phyloP scores from a whole-genome alignment of 169 alveolate species.

The Fabrea salina region DNA sequence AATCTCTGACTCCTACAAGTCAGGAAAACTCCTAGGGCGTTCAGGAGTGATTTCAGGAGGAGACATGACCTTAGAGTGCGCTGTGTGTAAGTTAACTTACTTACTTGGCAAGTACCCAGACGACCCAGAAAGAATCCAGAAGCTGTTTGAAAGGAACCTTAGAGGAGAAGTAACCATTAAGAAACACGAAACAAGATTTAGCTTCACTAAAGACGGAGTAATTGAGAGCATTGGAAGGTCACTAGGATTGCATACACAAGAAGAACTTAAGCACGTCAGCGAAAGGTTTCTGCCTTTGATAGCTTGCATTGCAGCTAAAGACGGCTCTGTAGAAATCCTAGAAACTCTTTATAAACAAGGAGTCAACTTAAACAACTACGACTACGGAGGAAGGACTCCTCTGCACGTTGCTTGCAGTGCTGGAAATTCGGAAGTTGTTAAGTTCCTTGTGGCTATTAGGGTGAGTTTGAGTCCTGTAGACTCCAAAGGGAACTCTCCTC shows the following conservation, averaged over 20 bases:
- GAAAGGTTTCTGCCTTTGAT: background rate
- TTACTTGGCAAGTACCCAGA: constrained; percentile 52
- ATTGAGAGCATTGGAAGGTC: constrained; percentile 1
- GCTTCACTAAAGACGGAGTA: background rate
- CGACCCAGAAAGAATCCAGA: constrained; percentile 33
- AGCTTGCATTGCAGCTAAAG: background rate
- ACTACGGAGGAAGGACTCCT: constrained; percentile 16
- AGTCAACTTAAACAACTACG: background rate
- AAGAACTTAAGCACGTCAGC: background rate
- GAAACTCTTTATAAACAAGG: background rate
- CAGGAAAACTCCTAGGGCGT: constrained; percentile 63
- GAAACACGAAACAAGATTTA: background rate
- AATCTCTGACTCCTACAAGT: constrained; percentile 72
- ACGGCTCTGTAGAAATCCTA: background rate
- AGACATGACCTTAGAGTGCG: constrained; percentile 81
- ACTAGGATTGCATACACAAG: background rate
- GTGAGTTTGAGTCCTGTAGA: background rate
- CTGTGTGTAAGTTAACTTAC: constrained; percentile 72
- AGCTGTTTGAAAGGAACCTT: constrained; percentile 30
- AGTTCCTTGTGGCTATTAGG: background rate
- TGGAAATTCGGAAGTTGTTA: background rate
- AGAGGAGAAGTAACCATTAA: constrained; percentile 64
- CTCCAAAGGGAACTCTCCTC: background rate
- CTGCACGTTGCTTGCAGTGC: constrained; percentile 19
- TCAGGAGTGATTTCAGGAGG: constrained; percentile 78